Evolutionary conservation across 1,284 basidiomycete species (phyloP).

Genomic region (Ustilago loliicola): DNA sequence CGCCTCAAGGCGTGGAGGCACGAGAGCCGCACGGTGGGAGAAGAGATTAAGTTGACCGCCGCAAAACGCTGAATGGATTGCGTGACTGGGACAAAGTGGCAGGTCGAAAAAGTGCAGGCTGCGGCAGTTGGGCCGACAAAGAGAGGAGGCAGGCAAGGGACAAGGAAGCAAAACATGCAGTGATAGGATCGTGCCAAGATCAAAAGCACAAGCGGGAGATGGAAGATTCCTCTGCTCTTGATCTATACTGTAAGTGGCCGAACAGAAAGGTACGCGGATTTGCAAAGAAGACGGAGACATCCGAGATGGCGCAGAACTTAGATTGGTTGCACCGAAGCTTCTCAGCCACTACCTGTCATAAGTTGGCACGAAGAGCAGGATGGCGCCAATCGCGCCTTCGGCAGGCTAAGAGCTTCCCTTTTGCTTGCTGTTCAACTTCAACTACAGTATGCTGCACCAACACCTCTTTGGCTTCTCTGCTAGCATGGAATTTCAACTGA

Average conservation of each 20-base stretch:
- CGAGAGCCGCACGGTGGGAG: background rate
- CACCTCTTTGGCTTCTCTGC: too few species aligned
- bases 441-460: background rate
- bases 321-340: background rate
- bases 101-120: background rate
- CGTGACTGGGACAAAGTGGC: background rate
- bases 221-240: background rate
- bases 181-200: background rate
- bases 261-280: background rate
- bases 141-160: background rate
- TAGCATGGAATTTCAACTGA: too few species aligned
- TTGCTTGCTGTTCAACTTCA: background rate
- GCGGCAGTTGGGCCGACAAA: background rate
- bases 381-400: background rate
- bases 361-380: background rate
- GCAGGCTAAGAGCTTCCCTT: background rate
- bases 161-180: too few species aligned
- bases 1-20: background rate
- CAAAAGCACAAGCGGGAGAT: background rate
- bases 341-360: background rate
- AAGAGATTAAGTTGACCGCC: background rate
- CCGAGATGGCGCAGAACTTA: background rate
- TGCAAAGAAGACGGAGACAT: conserved; percentile 1
- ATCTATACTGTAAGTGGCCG: background rate
- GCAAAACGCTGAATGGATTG: background rate